Base-by-base conservation (phyloP, 2,329 filamentous ascomycete species). In the Talaromyces amestolkiae region DNA sequence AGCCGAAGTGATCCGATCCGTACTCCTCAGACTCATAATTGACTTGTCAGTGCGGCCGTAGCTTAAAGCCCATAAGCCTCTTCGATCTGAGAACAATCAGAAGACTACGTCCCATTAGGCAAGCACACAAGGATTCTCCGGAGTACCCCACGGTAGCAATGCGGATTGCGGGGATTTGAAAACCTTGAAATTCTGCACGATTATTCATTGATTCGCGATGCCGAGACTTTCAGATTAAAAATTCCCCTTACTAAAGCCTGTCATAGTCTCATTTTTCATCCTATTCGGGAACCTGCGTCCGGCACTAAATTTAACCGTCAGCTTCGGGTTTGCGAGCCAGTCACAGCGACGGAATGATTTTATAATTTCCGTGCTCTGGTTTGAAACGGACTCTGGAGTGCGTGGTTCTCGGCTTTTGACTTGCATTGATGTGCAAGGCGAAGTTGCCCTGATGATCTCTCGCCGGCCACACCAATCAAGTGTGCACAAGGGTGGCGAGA, bases 271-370 rank as follows among this genome's bases (percentile, higher is more conserved):
- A 37, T 15, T 39, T 15, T 24, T 2, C 8, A n/a, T 22, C 53
- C 33, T 15, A 56, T 15, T 56, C 17, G 33, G 53, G 31, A 54
- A 37, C 33, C 53, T 24, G 53, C 53, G 53, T 56, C 53, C 53
- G 53, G 33, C 53, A 37, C 53, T 56, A 56, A 56, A 15, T 13
- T 37, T 39, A 13, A 9, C 53, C 19, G n/a, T 56, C 37, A 56
- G 53, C 53, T 39, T 56, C 53, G 53, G 53, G 7, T 56, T 37
- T 56, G 33, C 5, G 33, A 56, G 53, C 53, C 53, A 56, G 11
- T 56, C n/a, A 56, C 31, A 37, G 11, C 53, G 24, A n/a, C 33
- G 33, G 53, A 56, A 37, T 37, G 2, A 13, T 7, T 37, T 37
- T 37, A 56, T 9, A 24, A 27, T 37, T 56, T 39, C 53, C 51